Evolutionary conservation across 2,329 filamentous ascomycete species (phyloP), one percentile per base, ranked within the genome.

Genomic region (Chaetomium strumarium): DNA sequence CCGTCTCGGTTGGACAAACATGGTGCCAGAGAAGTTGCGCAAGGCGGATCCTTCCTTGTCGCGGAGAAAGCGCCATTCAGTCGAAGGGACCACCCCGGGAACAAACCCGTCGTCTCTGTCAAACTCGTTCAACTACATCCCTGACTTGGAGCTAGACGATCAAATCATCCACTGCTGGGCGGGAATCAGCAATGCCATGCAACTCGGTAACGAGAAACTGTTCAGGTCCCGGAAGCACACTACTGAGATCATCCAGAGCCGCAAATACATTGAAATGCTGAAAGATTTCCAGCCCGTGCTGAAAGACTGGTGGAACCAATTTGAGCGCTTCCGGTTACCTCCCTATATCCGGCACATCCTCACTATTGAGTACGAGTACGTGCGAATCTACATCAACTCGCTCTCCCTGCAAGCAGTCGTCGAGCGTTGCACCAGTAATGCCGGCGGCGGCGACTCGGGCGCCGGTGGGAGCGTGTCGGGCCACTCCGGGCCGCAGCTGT

Each of bases 351-450:
- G 79, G 30, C 83, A 90, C 66, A 91, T 97, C 53, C 75, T 99
- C 30, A 86, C 83, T 8, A 96, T 97, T 59, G 93, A 99, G 72
- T 96, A 93, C 64, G 90, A 97, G 64, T 96, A 96, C 66, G 90
- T 92, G 24, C 83, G 92, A 63, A 87, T 96, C 46, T 97, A 97
- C 66, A 81, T 96, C 72, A 96, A 97, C 68, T 96, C 91, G 1
- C 76, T 99, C 2, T 91, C 91, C 2, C 75, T 99, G 2, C 93
- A 99, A 70, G 93, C 93, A 19, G 90, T 97, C 3, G 90, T 97
- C 6, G 92, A 96, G 69, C 83, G 91, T 55, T 96, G 89, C 70
- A 92, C 90, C 7, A 90, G 80, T 55, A 86, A 91, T 58, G 83
- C 84, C 17, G 73, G 72, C 13, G 53, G 59, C 11, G 74, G 75